Evolutionary conservation across 176 grass and related monocot genomes (phyloP).

Genomic region (Triticum urartu): DNA sequence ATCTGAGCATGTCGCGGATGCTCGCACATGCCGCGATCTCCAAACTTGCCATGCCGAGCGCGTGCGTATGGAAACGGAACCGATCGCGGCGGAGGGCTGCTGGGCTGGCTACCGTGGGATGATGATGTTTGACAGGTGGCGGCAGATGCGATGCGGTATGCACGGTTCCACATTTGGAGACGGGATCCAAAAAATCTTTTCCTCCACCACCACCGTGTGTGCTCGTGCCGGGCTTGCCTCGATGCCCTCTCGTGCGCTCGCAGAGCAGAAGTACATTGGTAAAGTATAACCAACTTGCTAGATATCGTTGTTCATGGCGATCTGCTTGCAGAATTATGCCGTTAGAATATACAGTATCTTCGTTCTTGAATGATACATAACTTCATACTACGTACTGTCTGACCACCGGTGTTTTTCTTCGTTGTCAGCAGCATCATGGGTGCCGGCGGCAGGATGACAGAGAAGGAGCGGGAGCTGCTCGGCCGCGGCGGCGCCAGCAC

Average conservation of each 20-base stretch:
- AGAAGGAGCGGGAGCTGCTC: conserved; percentile 41
- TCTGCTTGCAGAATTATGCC: neutral
- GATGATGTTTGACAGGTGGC: neutral
- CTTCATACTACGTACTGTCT: neutral
- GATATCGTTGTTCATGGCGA: conserved; percentile 3
- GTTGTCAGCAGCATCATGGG: conserved; percentile 53
- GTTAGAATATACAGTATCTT: neutral
- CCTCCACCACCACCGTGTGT: neutral
- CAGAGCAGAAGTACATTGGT: neutral
- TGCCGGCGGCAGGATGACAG: conserved; percentile 86
- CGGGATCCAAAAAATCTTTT: too few species aligned
- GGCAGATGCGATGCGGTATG: neutral
- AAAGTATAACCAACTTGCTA: neutral
- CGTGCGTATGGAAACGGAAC: too few species aligned
- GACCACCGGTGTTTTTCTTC: neutral
- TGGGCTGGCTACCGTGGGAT: too few species aligned
- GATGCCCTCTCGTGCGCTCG: neutral
- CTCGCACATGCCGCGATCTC: conserved; percentile 34
- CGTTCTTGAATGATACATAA: neutral
- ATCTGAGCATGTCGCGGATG: neutral
- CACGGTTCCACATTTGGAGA: too few species aligned
- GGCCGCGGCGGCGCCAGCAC: neutral
- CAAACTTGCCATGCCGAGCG: neutral
- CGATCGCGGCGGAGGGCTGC: too few species aligned
- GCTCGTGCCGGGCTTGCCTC: neutral